These are phyloP conservation scores for Ajuga reptans DNA, from an alignment of 305 asterid genomes.

Conservation along the genomic window DNA sequence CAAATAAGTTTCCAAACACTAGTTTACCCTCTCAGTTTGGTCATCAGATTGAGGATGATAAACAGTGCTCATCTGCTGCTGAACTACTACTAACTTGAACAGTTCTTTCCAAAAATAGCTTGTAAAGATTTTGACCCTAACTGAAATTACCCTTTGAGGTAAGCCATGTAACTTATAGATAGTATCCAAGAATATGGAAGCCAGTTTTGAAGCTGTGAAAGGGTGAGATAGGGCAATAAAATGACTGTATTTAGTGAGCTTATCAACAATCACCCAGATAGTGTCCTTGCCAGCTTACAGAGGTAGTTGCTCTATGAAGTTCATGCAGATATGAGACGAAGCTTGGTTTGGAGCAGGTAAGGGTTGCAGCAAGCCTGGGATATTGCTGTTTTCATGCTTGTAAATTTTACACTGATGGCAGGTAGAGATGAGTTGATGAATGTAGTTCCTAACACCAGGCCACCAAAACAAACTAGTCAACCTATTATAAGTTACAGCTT, in stretches of 20 bases:
- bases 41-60: background rate
- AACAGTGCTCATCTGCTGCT: background rate
- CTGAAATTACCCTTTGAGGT: background rate
- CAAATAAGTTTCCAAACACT: background rate
- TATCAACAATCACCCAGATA: background rate
- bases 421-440: background rate
- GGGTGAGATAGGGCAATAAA: background rate
- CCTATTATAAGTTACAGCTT: background rate
- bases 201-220: background rate
- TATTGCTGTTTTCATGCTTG: background rate
- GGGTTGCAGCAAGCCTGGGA: background rate
- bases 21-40: background rate
- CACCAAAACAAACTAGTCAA: background rate
- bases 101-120: background rate
- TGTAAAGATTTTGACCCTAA: background rate
- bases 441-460: background rate
- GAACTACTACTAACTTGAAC: background rate
- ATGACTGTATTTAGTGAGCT: background rate
- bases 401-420: background rate
- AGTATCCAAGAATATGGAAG: background rate
- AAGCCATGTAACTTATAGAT: background rate
- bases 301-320: background rate
- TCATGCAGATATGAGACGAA: background rate
- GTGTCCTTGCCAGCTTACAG: background rate
- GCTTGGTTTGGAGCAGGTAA: background rate